These are phyloP conservation scores for Ploettnerulaceae sp. DNA, from an alignment of 2,329 filamentous ascomycete species.

Conservation along the genomic window DNA sequence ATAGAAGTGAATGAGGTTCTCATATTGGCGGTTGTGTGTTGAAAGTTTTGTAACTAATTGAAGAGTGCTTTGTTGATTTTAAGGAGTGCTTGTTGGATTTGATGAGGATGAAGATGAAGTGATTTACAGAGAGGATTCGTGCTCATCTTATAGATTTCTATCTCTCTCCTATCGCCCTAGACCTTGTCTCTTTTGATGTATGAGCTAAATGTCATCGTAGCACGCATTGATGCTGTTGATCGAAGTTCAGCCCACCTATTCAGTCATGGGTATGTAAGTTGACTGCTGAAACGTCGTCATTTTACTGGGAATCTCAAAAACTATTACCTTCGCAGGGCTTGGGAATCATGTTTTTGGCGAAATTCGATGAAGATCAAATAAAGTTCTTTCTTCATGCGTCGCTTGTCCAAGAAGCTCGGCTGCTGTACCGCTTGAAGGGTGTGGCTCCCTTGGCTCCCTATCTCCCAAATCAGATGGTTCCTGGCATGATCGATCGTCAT, in stretches of 20 bases:
- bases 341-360: slow-evolving; percentile 5
- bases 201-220: slow-evolving; percentile 11
- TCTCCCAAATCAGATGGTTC: slow-evolving; percentile 15
- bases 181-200: background rate
- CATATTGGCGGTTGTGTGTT: slow-evolving; percentile 18
- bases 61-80: slow-evolving; percentile 6
- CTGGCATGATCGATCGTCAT: slow-evolving; percentile 16
- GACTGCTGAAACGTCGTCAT: slow-evolving; percentile 16
- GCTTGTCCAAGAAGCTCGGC: background rate
- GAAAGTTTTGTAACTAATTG: slow-evolving; percentile 6
- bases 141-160: slow-evolving; percentile 19
- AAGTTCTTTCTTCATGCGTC: slow-evolving; percentile 14
- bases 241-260: slow-evolving; percentile 6
- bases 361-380: slow-evolving; percentile 18
- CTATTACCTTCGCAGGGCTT: background rate
- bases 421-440: slow-evolving; percentile 1
- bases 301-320: background rate
- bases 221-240: slow-evolving; percentile 15
- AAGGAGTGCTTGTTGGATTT: slow-evolving; percentile 6
- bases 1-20: slow-evolving; percentile 22
- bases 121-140: slow-evolving; percentile 11
- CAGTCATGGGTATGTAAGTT: slow-evolving; percentile 5
- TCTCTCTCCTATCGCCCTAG: background rate
- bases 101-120: slow-evolving; percentile 14
- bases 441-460: slow-evolving; percentile 8